A percentile compares a stretch with the other conserved stretches of the same genome.
Conservation (phyloP, 352 stramenopile species). For the Globisporangium middletonii region DNA sequence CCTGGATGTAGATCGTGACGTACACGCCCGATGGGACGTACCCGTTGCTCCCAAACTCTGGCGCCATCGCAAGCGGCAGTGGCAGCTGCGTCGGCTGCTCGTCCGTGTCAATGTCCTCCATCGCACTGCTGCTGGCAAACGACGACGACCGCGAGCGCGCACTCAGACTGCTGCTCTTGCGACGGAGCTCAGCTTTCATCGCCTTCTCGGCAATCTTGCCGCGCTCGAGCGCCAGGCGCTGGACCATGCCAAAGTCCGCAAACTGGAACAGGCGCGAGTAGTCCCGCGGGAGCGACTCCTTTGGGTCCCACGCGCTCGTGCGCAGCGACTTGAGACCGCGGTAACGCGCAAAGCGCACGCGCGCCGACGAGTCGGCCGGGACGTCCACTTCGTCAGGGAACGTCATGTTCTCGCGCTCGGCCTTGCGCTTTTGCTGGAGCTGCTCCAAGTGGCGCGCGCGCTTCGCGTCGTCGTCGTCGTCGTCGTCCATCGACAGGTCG, state of each 20-base stretch:
- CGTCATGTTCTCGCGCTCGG: conserved; percentile 89
- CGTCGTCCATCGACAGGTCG: conserved; percentile 75
- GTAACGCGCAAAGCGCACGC: conserved; percentile 87
- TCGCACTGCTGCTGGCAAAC: conserved; percentile 31
- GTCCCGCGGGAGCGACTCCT: conserved; percentile 96
- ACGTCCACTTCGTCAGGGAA: conserved; percentile 95
- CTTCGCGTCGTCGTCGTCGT: conserved; percentile 56
- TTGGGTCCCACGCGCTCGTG: conserved; percentile 96
- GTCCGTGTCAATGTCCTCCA: conserved; percentile 73
- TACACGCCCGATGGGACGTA: conserved; percentile 93
- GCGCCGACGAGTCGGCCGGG: conserved; percentile 47
- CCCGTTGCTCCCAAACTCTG: conserved; percentile 65
- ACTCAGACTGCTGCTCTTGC: conserved; percentile 29
- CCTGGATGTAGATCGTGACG: conserved; percentile 85
- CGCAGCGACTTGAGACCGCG: conserved; percentile 95
- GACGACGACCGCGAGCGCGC: conserved; percentile 52
- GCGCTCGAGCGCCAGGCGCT: conserved; percentile 88
- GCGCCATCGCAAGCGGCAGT: conserved; percentile 19
- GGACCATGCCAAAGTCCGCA: conserved; percentile 91
- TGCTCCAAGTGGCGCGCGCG: conserved; percentile 28
- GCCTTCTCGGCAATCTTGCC: conserved; percentile 68
- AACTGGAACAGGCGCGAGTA: conserved; percentile 98
- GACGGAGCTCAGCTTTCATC: conserved; percentile 59
- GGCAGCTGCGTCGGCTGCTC: conserved; percentile 20
- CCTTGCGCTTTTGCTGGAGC: conserved; percentile 78